Evolutionary conservation across 805 yeast genomes (phyloP).

Genomic region (Ogataea trehaloabstinens): DNA sequence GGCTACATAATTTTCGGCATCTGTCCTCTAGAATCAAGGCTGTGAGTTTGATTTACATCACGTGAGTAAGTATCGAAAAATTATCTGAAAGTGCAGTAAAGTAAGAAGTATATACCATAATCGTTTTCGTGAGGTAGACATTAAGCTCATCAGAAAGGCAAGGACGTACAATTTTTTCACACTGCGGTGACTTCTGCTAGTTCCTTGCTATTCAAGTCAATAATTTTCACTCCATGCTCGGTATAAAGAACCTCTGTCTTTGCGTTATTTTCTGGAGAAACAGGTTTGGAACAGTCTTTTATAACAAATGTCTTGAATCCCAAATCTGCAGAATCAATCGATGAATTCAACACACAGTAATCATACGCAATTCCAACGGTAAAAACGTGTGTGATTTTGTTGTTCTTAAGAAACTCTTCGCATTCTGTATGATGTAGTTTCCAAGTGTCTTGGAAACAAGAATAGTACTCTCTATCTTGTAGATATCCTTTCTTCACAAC

Average conservation of each 20-base stretch:
- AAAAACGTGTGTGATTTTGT: slow-evolving; percentile 56
- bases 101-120: too few species aligned
- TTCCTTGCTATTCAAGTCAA: slow-evolving; percentile 9
- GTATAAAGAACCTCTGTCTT: slow-evolving; percentile 34
- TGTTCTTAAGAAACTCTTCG: slow-evolving; percentile 41
- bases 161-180: too few species aligned
- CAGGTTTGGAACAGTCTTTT: slow-evolving; percentile 54
- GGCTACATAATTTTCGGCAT: too few species aligned
- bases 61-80: too few species aligned
- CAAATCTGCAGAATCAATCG: slow-evolving; percentile 57
- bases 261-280: slow-evolving; percentile 40
- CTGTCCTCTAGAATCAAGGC: too few species aligned
- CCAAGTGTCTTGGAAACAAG: slow-evolving; percentile 85
- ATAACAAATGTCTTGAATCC: slow-evolving; percentile 70
- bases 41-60: too few species aligned
- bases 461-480: slow-evolving; percentile 77
- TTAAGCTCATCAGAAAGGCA: too few species aligned
- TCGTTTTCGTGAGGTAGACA: too few species aligned
- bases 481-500: slow-evolving; percentile 70
- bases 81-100: too few species aligned
- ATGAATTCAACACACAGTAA: slow-evolving; percentile 78
- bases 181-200: too few species aligned
- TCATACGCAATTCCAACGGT: slow-evolving; percentile 86
- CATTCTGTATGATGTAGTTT: slow-evolving; percentile 67
- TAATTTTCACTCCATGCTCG: slow-evolving; percentile 33